Evolutionary conservation across 805 yeast species (phyloP).

Genomic region (Spathaspora passalidarum): DNA sequence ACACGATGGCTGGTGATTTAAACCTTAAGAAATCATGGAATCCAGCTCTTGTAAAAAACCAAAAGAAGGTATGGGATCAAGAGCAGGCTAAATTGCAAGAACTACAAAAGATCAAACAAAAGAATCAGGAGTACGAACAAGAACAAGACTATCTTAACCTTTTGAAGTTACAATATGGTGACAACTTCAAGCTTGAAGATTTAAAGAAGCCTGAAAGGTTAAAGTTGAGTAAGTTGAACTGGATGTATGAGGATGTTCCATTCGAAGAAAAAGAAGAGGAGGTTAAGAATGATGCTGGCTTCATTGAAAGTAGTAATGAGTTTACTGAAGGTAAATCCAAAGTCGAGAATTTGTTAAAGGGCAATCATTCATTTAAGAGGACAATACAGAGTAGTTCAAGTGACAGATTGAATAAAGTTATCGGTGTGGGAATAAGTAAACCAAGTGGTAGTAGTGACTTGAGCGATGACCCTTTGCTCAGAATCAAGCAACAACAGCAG

Average conservation of each 20-base stretch:
- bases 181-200: constrained; percentile 22
- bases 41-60: constrained; percentile 83
- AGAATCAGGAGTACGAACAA: constrained; percentile 59
- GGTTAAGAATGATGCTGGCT: constrained; percentile 33
- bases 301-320: constrained; percentile 30
- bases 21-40: constrained; percentile 96
- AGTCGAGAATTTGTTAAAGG: constrained; percentile 54
- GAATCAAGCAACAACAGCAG: constrained; percentile 23
- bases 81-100: constrained; percentile 80
- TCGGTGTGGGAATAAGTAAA: constrained; percentile 16
- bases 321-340: constrained; percentile 29
- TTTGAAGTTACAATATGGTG: constrained; percentile 42
- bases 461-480: constrained; percentile 50
- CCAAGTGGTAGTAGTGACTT: not conserved
- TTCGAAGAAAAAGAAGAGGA: constrained; percentile 17
- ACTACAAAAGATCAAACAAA: constrained; percentile 57
- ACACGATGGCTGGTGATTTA: constrained; percentile 68
- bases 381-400: constrained; percentile 4
- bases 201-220: constrained; percentile 34
- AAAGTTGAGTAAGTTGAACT: constrained; percentile 53
- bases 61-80: constrained; percentile 75
- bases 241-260: constrained; percentile 80
- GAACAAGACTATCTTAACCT: constrained; percentile 62
- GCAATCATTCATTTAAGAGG: constrained; percentile 45
- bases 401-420: constrained; percentile 23